Conservation (phyloP, 352 stramenopile species). For the Globisporangium heterothallicum region DNA sequence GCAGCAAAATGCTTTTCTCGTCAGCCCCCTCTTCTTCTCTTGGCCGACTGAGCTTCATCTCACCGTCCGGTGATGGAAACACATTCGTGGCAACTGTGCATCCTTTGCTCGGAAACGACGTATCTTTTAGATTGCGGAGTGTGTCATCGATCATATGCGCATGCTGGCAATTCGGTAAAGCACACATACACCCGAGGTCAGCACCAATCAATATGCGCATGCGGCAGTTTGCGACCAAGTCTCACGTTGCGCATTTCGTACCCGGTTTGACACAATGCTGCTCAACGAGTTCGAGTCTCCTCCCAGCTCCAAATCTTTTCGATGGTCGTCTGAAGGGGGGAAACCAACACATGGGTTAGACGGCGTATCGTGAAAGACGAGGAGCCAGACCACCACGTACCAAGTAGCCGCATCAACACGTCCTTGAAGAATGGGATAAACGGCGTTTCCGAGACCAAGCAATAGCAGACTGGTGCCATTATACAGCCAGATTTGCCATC, state of each 20-base stretch:
- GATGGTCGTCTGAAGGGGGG: conserved; percentile 16
- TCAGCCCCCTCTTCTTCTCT: conserved; percentile 28
- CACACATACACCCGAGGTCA: no score
- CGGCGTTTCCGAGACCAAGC: conserved; percentile 35
- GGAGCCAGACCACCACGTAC: conserved; percentile 17
- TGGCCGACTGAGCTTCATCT: conserved; percentile 24
- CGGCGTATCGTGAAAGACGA: no score
- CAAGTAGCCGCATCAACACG: conserved; percentile 26
- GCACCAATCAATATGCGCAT: no score
- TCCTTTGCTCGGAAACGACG: conserved; percentile 19
- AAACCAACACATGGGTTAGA: no score
- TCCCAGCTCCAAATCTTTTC: conserved; percentile 2
- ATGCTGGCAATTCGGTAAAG: conserved; percentile 22
- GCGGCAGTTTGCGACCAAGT: no score
- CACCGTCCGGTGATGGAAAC: conserved; percentile 13
- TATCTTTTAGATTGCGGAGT: conserved; percentile 19
- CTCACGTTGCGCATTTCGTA: conserved; percentile 14
- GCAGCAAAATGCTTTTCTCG: conserved; percentile 29
- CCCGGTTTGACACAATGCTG: conserved; percentile 41
- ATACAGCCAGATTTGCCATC: conserved; percentile 10
- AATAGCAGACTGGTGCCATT: conserved; percentile 42
- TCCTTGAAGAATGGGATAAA: conserved; percentile 39
- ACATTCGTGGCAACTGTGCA: conserved; percentile 11
- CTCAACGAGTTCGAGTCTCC: conserved; percentile 11
- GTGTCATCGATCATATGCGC: conserved; percentile 29